phyloP scores from a whole-genome alignment of 352 stramenopile genomes.

The Thalassiosira livingstoniorum region DNA sequence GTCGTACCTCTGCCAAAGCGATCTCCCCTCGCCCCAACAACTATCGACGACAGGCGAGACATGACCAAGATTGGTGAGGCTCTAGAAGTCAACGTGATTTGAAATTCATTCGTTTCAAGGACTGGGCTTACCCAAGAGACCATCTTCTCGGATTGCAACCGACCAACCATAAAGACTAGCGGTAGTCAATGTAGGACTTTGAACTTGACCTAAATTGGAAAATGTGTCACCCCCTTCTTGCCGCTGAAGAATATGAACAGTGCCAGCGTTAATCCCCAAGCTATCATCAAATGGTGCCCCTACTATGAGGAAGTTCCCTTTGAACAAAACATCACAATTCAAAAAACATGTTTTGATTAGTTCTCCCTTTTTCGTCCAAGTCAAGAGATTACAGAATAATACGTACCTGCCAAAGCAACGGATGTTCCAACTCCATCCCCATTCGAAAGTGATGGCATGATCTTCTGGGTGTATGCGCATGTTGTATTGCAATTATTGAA shows the following conservation, averaged over 20 bases:
- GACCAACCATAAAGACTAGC: constrained; percentile 34
- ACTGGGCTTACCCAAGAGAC: too few species aligned
- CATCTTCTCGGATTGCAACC: constrained; percentile 17
- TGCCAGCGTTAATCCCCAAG: constrained; percentile 11
- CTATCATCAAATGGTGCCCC: constrained; percentile 18
- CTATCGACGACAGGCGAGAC: too few species aligned
- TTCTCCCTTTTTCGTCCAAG: too few species aligned
- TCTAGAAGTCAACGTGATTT: too few species aligned
- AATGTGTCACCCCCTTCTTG: constrained; percentile 15
- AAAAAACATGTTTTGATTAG: too few species aligned
- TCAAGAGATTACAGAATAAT: too few species aligned
- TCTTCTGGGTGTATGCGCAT: constrained; percentile 20
- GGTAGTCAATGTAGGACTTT: not conserved
- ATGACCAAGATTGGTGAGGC: too few species aligned
- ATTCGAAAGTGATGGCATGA: constrained; percentile 5
- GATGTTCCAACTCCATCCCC: constrained; percentile 13
- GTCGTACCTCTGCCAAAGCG: constrained; percentile 10
- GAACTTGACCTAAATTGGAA: not conserved
- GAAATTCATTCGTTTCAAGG: too few species aligned
- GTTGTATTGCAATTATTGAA: too few species aligned
- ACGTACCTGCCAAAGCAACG: constrained; percentile 14
- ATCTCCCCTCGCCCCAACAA: constrained; percentile 18
- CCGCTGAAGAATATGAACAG: constrained; percentile 16
- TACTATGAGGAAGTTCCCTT: constrained; percentile 22
- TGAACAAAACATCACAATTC: not conserved